phyloP scores from a whole-genome alignment of 176 grass and related monocot species.

The Coix lacrymajobi region DNA sequence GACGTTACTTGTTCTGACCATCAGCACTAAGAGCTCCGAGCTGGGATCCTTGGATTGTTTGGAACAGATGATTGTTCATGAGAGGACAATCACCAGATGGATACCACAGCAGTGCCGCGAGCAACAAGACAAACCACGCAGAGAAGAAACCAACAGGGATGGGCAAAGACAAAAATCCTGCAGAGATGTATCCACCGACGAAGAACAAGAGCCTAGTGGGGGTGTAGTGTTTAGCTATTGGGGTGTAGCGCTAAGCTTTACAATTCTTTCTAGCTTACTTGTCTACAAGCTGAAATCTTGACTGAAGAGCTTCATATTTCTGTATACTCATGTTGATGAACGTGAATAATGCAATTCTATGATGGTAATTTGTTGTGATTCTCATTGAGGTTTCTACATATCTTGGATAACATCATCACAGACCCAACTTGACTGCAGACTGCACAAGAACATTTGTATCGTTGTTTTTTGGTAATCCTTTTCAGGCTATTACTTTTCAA shows the following conservation, averaged over 20 bases:
- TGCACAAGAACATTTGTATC: neutral
- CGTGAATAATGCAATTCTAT: neutral
- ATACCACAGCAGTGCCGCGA: conserved; percentile 52
- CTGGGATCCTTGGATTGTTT: conserved; percentile 38
- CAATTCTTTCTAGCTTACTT: conserved; percentile 30
- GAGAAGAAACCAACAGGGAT: neutral
- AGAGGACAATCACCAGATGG: conserved; percentile 54
- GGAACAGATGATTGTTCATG: conserved; percentile 40
- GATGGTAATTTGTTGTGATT: neutral
- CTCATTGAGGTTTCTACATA: neutral
- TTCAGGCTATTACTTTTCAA: neutral
- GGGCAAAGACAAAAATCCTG: neutral
- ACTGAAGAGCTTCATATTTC: conserved; percentile 4
- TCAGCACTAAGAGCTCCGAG: conserved; percentile 4
- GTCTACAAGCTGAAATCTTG: conserved; percentile 36
- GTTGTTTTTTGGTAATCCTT: neutral
- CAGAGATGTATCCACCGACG: neutral
- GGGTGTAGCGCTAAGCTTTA: conserved; percentile 22
- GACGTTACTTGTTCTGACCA: conserved; percentile 49
- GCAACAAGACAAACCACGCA: neutral
- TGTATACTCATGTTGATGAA: neutral
- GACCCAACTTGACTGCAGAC: neutral
- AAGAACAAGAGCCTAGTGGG: neutral
- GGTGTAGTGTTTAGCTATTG: conserved; percentile 3
- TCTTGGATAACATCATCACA: neutral